Base-by-base conservation (phyloP, 2,329 filamentous ascomycete species). In the Sporothrix protearum region DNA sequence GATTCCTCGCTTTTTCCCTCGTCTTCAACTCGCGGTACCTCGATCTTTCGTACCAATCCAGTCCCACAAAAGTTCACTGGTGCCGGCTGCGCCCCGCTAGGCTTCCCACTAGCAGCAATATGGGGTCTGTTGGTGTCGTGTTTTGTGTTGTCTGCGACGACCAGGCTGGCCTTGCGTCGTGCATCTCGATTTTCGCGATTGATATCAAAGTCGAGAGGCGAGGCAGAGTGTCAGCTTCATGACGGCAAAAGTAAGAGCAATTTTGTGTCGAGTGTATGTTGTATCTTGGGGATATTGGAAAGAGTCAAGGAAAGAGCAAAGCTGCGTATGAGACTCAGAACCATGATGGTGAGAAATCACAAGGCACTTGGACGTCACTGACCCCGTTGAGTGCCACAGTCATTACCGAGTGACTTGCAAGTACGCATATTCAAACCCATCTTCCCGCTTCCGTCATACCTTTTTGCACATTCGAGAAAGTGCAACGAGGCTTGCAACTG, bases 61-160 rank as follows among this genome's bases (percentile, higher is more conserved):
- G 33, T 22, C 57, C 57, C 57, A 33, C 45, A 53, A 33, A 33
- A n/a, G 9, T 45, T 22, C 59, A 25, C 61, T 67, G n/a, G 12
- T 19, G 9, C 22, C 36, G 30, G 55, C 69, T 73, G 71, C 69
- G 71, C 69, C 71, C 71, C 69, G 64, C 49, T 71, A 71, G 69
- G 69, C 71, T 69, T 63, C 69, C 64, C 69, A 63, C 53, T 36
- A 69, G 33, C 25, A 36, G 16, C 49, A 33, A 49, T 45, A 47
- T 30, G 39, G 39, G 39, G 63, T 36, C 47, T 53, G 14, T 51
- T 53, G 64, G 64, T 33, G 61, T 25, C 7, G 22, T 49, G 42
- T 19, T 33, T 30, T 22, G 39, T 33, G 6, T 22, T 10, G 9
- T 53, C 19, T 25, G n/a, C 28, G 25, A 28, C n/a, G n/a, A 64